phyloP scores from a whole-genome alignment of 306 rosid species.

The Corylus avellana region DNA sequence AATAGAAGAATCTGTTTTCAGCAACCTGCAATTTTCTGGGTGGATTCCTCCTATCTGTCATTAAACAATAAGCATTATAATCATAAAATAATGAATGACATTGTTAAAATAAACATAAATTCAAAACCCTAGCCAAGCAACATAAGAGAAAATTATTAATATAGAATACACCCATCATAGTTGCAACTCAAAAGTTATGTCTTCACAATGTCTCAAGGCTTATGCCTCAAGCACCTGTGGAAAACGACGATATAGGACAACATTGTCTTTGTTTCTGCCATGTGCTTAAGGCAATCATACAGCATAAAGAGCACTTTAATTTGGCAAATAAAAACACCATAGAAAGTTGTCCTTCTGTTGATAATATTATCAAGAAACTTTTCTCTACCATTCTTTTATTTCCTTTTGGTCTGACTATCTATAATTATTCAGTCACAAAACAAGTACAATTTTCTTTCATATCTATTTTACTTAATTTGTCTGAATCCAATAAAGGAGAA shows the following conservation, averaged over 20 bases:
- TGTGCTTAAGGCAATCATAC: neutral
- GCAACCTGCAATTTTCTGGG: slow-evolving; percentile 78
- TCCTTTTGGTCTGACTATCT: neutral
- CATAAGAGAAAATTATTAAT: neutral
- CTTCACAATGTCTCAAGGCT: neutral
- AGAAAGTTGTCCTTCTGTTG: neutral
- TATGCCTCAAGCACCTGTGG: neutral
- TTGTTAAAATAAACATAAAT: slow-evolving; percentile 6
- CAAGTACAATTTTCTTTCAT: neutral
- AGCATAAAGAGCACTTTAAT: neutral
- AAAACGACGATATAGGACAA: neutral
- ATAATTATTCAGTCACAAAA: neutral
- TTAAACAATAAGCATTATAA: slow-evolving; percentile 21
- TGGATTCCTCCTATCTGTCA: slow-evolving; percentile 82
- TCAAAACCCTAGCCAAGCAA: neutral
- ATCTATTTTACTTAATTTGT: neutral
- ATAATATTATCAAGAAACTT: no score
- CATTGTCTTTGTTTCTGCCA: slow-evolving; percentile 11
- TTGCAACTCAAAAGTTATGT: neutral
- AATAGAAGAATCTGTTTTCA: slow-evolving; percentile 67
- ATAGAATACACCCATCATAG: neutral
- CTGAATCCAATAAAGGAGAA: neutral
- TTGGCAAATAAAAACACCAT: slow-evolving; percentile 18
- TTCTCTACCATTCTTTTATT: no score
- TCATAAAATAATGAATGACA: neutral